These are phyloP conservation scores for Phytophthora europaea DNA, from an alignment of 352 stramenopile genomes.

Conservation along the genomic window DNA sequence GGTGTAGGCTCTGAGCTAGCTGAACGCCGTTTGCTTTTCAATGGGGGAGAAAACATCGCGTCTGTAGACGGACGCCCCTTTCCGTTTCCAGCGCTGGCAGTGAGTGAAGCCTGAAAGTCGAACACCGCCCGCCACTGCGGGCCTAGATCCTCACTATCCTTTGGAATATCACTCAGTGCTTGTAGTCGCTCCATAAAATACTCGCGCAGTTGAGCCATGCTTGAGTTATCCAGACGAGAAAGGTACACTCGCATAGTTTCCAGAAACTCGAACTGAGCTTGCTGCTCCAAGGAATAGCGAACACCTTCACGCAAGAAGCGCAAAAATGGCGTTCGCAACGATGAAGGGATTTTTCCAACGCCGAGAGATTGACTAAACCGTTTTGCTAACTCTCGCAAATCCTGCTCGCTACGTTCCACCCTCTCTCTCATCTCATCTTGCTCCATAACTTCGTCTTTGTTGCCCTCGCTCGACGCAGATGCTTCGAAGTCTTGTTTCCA, in stretches of 20 bases:
- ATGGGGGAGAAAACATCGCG: constrained; percentile 32
- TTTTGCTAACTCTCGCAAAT: constrained; percentile 82
- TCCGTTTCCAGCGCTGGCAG: constrained; percentile 20
- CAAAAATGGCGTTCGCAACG: constrained; percentile 80
- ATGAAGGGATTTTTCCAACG: constrained; percentile 74
- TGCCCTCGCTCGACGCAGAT: constrained; percentile 18
- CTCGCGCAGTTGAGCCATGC: constrained; percentile 66
- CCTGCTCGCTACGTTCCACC: constrained; percentile 53
- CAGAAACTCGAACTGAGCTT: constrained; percentile 75
- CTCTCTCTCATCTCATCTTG: constrained; percentile 69
- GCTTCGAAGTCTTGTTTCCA: constrained; percentile 70
- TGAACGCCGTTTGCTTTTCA: constrained; percentile 46
- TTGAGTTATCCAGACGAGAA: constrained; percentile 72
- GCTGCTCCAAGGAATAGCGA: constrained; percentile 70
- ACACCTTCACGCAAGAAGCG: constrained; percentile 87
- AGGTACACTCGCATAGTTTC: constrained; percentile 76
- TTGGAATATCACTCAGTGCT: constrained; percentile 52
- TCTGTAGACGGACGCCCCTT: constrained; percentile 18
- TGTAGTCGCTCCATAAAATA: constrained; percentile 80
- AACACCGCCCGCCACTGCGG: constrained; percentile 66
- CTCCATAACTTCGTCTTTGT: constrained; percentile 45
- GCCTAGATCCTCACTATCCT: constrained; percentile 52
- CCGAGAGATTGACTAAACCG: constrained; percentile 85
- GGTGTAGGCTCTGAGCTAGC: constrained; percentile 47
- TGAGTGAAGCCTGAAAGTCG: constrained; percentile 71